These are phyloP conservation scores for Sphaerulina musiva DNA, from an alignment of 2,329 filamentous ascomycete genomes.

Conservation along the genomic window DNA sequence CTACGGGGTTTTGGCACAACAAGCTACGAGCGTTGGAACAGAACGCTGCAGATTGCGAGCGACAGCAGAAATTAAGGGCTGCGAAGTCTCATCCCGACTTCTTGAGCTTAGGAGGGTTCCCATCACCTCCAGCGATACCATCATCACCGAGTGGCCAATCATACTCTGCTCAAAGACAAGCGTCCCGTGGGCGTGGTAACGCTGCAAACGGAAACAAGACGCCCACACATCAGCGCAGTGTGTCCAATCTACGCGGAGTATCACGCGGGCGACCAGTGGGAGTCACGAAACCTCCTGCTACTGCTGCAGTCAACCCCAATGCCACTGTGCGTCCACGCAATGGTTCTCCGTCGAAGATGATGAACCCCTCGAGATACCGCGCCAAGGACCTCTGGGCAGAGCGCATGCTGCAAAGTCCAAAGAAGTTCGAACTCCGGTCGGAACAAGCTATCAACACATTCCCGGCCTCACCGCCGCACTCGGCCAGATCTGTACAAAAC, in stretches of 20 bases:
- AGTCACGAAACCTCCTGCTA: constrained; percentile 28
- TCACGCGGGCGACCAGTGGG: constrained; percentile 31
- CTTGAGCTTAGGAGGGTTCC: constrained; percentile 32
- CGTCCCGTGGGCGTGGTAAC: constrained; percentile 16
- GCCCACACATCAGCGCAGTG: constrained; percentile 22
- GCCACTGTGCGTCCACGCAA: constrained; percentile 30
- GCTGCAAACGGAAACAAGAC: constrained; percentile 30
- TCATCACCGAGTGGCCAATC: constrained; percentile 29
- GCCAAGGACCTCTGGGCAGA: constrained; percentile 48
- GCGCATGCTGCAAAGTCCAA: constrained; percentile 40
- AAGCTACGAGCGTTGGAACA: constrained; percentile 48
- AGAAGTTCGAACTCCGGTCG: constrained; percentile 47
- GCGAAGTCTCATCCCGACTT: constrained; percentile 34
- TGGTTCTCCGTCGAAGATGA: constrained; percentile 45
- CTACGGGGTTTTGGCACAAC: constrained; percentile 49
- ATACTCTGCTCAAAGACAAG: constrained; percentile 26
- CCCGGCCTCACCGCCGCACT: constrained; percentile 43
- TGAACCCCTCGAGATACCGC: constrained; percentile 46
- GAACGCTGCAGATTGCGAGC: constrained; percentile 41
- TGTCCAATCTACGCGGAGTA: constrained; percentile 28
- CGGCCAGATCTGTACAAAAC: constrained; percentile 39
- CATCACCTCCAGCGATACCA: constrained; percentile 31
- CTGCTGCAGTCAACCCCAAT: constrained; percentile 16
- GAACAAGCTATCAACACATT: constrained; percentile 38
- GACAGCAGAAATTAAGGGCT: constrained; percentile 34